Evolutionary conservation across 2,329 filamentous ascomycete species (phyloP), one percentile per base, ranked within the genome.

Genomic region (Phymatotrichopsis omnivora): DNA sequence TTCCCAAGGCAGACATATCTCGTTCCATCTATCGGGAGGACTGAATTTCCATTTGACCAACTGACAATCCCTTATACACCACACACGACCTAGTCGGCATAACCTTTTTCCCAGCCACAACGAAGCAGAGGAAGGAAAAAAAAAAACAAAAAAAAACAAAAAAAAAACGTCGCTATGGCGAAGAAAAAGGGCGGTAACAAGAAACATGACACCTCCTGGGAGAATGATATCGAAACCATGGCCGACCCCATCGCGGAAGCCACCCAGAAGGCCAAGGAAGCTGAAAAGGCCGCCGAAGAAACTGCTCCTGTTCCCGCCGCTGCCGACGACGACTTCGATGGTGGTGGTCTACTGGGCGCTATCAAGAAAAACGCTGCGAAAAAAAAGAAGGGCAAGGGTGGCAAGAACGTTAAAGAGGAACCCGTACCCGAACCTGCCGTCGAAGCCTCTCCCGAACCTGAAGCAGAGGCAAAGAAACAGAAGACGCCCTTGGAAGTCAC

Each of bases 331-430:
- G 70, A 74, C 59, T 66, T 66, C 1, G 68, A 58, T 10, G 60
- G 62, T 17, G 72, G 71, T 34, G 75, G 83, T 51, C 69, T 91
- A 40, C 81, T 91, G 73, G 82, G 79, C 57, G 80, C 83, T 57
- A 71, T 89, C 66, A 77, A 80, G 61, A 89, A 86, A 68, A 85
- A 82, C 65, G 80, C 81, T 64, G 78, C 75, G 63, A 93, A 85
- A 72, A 82, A 83, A 65, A 91, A 86, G 69, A 91, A 93, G 73
- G 83, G 82, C 52, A 80, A 80, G 66, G 52, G 52, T 10, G 56
- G 68, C 68, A 51, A 46, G 40, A 19, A 19, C 10, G 19, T 35
- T 19, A 30, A 49, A 14, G 42, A 42, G 17, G 51, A 47, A 20
- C 39, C 49, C n/a, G 43, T 47, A 7, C 51, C 53, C 7, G 45